phyloP scores from a whole-genome alignment of 306 rosid species.

The Gillenia trifoliata region DNA sequence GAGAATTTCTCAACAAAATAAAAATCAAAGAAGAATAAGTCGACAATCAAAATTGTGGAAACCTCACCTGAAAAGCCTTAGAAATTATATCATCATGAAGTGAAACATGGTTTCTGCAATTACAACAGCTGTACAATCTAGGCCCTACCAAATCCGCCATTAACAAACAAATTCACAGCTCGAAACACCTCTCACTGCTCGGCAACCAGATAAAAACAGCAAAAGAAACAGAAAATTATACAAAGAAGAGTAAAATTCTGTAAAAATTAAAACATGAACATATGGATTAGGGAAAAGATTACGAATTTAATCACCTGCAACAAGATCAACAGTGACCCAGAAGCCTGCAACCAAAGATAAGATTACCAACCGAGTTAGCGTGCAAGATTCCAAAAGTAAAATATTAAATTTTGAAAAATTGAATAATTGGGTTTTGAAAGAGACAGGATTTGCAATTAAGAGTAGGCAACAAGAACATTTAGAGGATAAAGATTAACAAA shows the following conservation, averaged over 20 bases:
- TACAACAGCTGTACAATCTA: constrained; percentile 87
- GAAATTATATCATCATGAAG: constrained; percentile 96
- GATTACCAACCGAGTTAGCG: constrained; percentile 43
- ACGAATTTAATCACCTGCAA: constrained; percentile 38
- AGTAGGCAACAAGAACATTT: constrained; percentile 21
- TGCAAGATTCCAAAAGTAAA: constrained; percentile 35
- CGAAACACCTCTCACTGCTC: constrained; percentile 31
- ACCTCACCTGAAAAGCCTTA: constrained; percentile 88
- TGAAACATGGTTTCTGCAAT: constrained; percentile 92
- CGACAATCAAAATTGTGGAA: neutral
- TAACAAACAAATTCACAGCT: constrained; percentile 26
- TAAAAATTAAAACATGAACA: neutral
- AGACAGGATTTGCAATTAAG: constrained; percentile 29
- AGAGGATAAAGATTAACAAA: neutral
- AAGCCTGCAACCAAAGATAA: constrained; percentile 46
- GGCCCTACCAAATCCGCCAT: constrained; percentile 93
- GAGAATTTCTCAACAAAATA: neutral
- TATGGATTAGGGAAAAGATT: neutral
- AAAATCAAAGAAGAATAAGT: neutral
- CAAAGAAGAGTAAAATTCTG: neutral
- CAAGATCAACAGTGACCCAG: constrained; percentile 35
- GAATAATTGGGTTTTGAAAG: constrained; percentile 19
- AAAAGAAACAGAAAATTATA: neutral
- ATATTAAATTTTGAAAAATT: neutral
- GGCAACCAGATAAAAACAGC: neutral